Percentiles rank a stretch among this genome's conserved stretches.
Conservation (phyloP, 768 basidiomycete genomes). For the Termitomyces titanicus region DNA sequence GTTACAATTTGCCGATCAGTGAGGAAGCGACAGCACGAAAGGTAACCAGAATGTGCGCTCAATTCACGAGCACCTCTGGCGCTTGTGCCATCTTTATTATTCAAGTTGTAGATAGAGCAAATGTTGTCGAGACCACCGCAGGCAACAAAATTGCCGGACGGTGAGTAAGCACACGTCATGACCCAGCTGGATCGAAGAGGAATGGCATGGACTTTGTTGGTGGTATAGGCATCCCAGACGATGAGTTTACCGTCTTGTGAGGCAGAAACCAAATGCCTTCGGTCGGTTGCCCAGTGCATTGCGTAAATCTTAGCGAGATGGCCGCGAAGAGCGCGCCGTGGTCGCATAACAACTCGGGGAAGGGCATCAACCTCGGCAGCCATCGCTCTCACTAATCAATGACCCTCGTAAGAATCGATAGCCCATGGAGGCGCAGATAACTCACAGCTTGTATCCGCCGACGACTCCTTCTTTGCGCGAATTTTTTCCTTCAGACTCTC, state of each 20-base stretch:
- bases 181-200: slow-evolving; percentile 98
- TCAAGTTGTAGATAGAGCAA: slow-evolving; percentile 95
- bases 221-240: slow-evolving; percentile 99
- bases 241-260: slow-evolving; percentile 99
- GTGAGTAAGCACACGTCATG: slow-evolving; percentile 99
- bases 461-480: slow-evolving; percentile 90
- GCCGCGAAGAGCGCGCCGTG: slow-evolving; percentile 90
- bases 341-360: slow-evolving; percentile 95
- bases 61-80: slow-evolving; percentile 92
- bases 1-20: slow-evolving; percentile 99
- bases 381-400: slow-evolving; percentile 86
- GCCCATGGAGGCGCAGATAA: slow-evolving; percentile 20
- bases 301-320: slow-evolving; percentile 99
- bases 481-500: slow-evolving; percentile 99
- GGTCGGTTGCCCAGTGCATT: slow-evolving; percentile 99
- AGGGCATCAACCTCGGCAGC: slow-evolving; percentile 94
- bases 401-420: slow-evolving; percentile 13
- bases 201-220: slow-evolving; percentile 99
- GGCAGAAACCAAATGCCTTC: slow-evolving; percentile 97
- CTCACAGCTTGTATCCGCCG: slow-evolving; percentile 96
- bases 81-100: slow-evolving; percentile 71
- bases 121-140: slow-evolving; percentile 99
- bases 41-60: slow-evolving; percentile 96
- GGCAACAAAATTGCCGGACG: slow-evolving; percentile 95
- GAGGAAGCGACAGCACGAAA: slow-evolving; percentile 97